Base-by-base conservation (phyloP, 768 basidiomycete genomes). In the Pisolithus microcarpus region DNA sequence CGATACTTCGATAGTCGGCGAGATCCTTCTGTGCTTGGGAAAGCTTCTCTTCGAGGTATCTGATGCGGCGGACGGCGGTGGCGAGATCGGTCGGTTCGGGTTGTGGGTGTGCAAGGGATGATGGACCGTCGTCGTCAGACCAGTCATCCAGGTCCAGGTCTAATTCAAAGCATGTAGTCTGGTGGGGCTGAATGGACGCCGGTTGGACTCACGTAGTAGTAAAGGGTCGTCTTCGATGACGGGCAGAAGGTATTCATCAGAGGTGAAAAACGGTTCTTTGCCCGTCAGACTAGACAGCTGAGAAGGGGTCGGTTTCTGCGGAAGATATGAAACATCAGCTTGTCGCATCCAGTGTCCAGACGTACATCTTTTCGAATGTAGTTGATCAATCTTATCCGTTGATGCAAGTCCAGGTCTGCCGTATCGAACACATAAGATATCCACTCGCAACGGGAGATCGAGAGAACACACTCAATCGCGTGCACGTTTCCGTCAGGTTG, bases 141-240 rank as follows among this genome's bases (percentile, higher is more conserved):
- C 85, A 85, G 48, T 85, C 80, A 54, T 80, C 82, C 11, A 78
- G 71, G 49, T 82, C 78, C 36, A 83, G 64, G 57, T 88, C 90
- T 87, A 31, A 44, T 40, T 49, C 38, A 21, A 13, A 31, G 18
- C 9, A 36, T n/a, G 47, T 39, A 11, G 26, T 38, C 31, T 3
- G 23, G 18, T n/a, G 26, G 30, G 38, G 7, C 44, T 7, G n/a
- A 34, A 5, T 24, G 73, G 26, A 15, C 18, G 4, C 9, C 8
- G 7, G 8, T 23, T 26, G 11, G 5, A 15, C 87, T 61, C 60
- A 96, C 95, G 89, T 21, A 98, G 89, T 21, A 98, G 82, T 11
- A 96, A 69, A 2, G 91, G 87, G 63, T 97, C 95, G 58, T 93
- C 86, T 60, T 88, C 84, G 39, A 96, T 57, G 26, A 79, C 81